Evolutionary conservation across 352 stramenopile genomes (phyloP), one percentile per base, ranked within the genome.

Genomic region (Phytophthora sansomeana): DNA sequence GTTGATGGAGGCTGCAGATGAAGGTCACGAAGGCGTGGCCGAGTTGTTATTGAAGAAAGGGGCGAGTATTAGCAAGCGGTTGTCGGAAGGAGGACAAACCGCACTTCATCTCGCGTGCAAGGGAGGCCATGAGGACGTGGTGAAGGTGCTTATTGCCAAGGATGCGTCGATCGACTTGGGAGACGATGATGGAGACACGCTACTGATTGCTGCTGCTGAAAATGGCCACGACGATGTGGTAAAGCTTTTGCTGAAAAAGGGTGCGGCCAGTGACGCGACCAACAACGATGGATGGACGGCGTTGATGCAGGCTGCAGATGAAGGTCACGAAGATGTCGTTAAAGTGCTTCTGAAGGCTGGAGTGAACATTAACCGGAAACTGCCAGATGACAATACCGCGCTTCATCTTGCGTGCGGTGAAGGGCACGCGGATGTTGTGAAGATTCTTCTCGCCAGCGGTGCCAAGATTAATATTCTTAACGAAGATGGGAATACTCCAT

Each of bases 231-330:
- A 14, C 5, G 21, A 35, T 17, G 35, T 49, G 3, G 51, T 58
- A 4, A 58, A 29, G 16, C 19, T 58, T 7, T n/a, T 58, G 16
- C 5, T 58, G 5, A 8, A 33, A 10, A 32, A 32, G 7, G 51
- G 36, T 6, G 51, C 51, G 30, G 24, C 14, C 1, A 28, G 48
- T 6, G 16, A 58, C n/a, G 14, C 28, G 9, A 13, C 4, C 16
- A 58, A 58, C 38, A 48, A 21, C 5, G 36, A 32, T 5, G 51
- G 51, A 17, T 58, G 51, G 51, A 58, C 51, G 5, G 17, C 51
- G 2, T 17, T 58, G 4, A 48, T 58, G 51, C 26, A 26, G 4
- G 51, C 51, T 16, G 14, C 36, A 19, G 36, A 35, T 9, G 11
- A 43, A 17, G 48, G 29, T 30, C 14, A 42, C 48, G 16, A 30